These are phyloP conservation scores for Knufia fluminis DNA, from an alignment of 2,329 filamentous ascomycete species.

Conservation along the genomic window DNA sequence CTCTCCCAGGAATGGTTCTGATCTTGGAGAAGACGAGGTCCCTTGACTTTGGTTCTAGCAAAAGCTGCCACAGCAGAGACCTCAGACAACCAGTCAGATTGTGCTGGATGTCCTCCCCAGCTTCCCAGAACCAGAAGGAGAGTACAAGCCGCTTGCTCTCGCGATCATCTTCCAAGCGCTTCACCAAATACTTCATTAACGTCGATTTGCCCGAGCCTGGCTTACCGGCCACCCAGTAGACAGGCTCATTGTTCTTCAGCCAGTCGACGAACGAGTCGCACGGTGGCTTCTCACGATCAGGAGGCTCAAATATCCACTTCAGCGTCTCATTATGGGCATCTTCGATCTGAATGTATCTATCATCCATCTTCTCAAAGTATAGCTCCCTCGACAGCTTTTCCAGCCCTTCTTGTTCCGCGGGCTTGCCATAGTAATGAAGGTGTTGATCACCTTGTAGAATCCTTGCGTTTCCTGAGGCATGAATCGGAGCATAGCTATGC, in stretches of 20 bases:
- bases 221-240: constrained; percentile 25
- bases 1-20: no score
- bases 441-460: background rate
- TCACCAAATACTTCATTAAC: constrained; percentile 26
- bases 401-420: no score
- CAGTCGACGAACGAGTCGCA: constrained; percentile 1
- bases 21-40: background rate
- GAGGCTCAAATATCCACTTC: constrained; percentile 5
- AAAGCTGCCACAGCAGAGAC: background rate
- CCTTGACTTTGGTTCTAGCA: background rate
- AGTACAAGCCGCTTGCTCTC: background rate
- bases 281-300: background rate
- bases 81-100: background rate
- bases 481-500: background rate
- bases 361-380: no score
- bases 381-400: no score
- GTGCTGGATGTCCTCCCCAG: background rate
- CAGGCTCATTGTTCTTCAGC: background rate
- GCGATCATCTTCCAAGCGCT: background rate
- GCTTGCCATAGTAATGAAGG: background rate
- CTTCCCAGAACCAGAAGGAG: background rate
- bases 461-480: background rate
- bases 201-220: constrained; percentile 38
- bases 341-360: no score
- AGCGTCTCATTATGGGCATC: constrained; percentile 1